Evolutionary conservation across 352 stramenopile species (phyloP), one percentile per base, ranked within the genome.

Genomic region (Phytophthora sansomeana): DNA sequence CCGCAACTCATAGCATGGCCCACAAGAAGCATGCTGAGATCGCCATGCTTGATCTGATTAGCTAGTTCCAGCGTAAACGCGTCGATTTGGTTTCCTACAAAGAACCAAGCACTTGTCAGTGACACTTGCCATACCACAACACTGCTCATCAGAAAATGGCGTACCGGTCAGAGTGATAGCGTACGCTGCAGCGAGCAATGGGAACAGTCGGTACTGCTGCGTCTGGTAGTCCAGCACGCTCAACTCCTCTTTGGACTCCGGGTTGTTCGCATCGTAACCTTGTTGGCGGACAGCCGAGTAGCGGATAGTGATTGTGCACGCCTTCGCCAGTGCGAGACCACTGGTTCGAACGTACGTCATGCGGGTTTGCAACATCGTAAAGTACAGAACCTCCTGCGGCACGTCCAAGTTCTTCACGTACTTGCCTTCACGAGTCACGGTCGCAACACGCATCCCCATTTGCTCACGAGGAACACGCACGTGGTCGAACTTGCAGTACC

Each of bases 171-270:
- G 46, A 83, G 76, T 97, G 85, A 81, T 97, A 80, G 91, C 95
- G 67, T 98, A 98, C 10, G 92, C 90, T 6, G 83, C 79, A 11
- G 96, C 96, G 32, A 99, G 67, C 38, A 98, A 72, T 29, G 96
- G 95, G 32, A 99, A 82, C 13, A 99, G 80, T 17, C 96, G 91
- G 75, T 98, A 96, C 72, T 98, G 95, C 74, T 99, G 96, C 71
- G 94, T 93, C 51, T 95, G 92, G 70, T 98, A 98, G 63, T 99
- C 94, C 39, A 99, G 74, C 60, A 99, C 89, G 65, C 97, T 93
- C 17, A 91, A 53, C 72, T 98, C 94, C 1, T 75, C 70, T 24
- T 74, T 84, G 0, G 71, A 58, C 1, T 79, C 68, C 46, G 82
- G 89, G 1, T 74, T 62, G 44, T 80, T 89, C 14, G 72, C 78